A percentile compares a stretch with the other conserved stretches of the same genome.
These are phyloP conservation scores for Penicillium sp. DNA, from an alignment of 2,329 filamentous ascomycete genomes.

Conservation along the genomic window DNA sequence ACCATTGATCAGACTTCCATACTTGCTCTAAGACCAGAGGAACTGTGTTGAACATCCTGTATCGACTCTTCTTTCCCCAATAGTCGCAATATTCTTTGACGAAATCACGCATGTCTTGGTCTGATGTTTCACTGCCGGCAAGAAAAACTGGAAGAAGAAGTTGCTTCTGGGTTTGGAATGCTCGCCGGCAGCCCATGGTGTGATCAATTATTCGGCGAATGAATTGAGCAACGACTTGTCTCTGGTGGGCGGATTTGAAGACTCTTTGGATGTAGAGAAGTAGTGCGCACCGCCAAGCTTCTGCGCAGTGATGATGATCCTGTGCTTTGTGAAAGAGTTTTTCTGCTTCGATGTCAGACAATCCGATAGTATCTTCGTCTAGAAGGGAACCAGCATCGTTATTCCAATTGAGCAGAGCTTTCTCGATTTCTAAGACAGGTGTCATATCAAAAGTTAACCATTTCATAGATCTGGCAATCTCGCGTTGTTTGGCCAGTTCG, in stretches of 20 bases:
- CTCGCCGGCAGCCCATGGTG: constrained; percentile 26
- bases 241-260: constrained; percentile 21
- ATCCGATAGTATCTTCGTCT: constrained; percentile 6
- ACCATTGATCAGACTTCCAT: constrained; percentile 11
- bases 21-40: constrained; percentile 20
- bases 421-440: background rate
- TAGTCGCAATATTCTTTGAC: constrained; percentile 27
- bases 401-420: background rate
- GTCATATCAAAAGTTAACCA: constrained; percentile 26
- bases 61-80: constrained; percentile 29
- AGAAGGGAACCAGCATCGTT: background rate
- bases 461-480: constrained; percentile 26
- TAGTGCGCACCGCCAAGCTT: constrained; percentile 32
- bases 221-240: constrained; percentile 19
- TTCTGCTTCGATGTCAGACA: constrained; percentile 19
- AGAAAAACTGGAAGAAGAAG: constrained; percentile 36
- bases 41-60: constrained; percentile 28
- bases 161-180: constrained; percentile 32
- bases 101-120: constrained; percentile 18
- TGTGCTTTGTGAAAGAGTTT: constrained; percentile 15
- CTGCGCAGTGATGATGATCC: constrained; percentile 32
- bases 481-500: constrained; percentile 26
- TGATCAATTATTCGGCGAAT: constrained; percentile 28
- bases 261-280: constrained; percentile 31
- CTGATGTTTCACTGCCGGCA: constrained; percentile 27